Conservation (phyloP, 2,329 filamentous ascomycete genomes). For the Pleurostoma richardsiae region DNA sequence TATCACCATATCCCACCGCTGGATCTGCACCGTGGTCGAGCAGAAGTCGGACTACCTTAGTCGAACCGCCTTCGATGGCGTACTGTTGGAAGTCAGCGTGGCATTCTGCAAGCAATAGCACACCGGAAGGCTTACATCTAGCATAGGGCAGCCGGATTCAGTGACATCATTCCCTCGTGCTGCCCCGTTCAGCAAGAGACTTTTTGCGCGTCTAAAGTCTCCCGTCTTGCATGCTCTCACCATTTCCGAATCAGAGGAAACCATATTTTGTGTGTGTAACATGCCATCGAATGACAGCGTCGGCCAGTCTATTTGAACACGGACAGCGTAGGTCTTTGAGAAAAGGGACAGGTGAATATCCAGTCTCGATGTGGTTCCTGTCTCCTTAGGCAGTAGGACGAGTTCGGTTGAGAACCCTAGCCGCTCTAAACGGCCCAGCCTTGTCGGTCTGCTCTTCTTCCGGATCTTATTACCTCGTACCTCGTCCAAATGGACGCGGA, state of each 20-base stretch:
- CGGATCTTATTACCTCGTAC: too few relatives aligned
- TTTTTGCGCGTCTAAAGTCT: not conserved
- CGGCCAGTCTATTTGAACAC: not conserved
- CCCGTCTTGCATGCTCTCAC: not conserved
- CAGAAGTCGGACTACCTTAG: not conserved
- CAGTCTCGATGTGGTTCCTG: not conserved
- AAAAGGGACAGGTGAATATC: not conserved
- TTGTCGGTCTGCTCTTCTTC: too few relatives aligned
- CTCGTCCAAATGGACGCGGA: too few relatives aligned
- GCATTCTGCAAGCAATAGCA: too few relatives aligned
- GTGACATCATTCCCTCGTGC: not conserved
- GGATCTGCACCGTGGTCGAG: not conserved
- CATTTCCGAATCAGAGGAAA: not conserved
- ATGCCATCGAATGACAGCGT: not conserved
- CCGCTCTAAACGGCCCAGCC: not conserved
- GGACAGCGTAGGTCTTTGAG: not conserved
- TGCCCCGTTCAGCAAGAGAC: not conserved
- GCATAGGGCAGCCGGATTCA: not conserved
- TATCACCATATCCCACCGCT: not conserved
- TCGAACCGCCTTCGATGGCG: not conserved
- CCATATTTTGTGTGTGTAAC: not conserved
- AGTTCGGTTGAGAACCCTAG: not conserved
- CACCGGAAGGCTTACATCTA: not conserved
- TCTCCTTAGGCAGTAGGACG: not conserved
- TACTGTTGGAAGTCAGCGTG: not conserved